Conservation (phyloP, 345 rosid genomes). For the Dimocarpus longan region DNA sequence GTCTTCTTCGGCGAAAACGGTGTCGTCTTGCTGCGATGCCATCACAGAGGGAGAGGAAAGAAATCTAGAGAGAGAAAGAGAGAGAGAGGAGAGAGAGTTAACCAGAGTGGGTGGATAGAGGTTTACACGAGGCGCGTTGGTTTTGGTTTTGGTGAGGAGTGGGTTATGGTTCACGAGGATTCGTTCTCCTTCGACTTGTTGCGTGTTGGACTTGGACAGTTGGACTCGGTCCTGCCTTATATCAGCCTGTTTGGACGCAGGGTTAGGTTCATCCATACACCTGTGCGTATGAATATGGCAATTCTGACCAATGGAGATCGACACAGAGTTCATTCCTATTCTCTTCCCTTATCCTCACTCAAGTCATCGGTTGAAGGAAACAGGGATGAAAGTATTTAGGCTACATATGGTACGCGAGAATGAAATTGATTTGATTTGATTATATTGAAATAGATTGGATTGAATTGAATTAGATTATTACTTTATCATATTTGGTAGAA, state of each 20-base stretch:
- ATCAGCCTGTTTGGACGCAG: background rate
- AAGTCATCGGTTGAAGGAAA: no score
- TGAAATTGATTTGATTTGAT: no score
- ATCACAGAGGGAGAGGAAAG: constrained; percentile 28
- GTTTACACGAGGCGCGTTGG: background rate
- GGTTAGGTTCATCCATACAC: background rate
- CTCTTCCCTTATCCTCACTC: no score
- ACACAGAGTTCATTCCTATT: no score
- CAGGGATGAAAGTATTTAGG: no score
- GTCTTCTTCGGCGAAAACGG: constrained; percentile 53
- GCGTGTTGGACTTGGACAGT: constrained; percentile 18
- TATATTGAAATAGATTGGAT: no score
- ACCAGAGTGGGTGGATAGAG: constrained; percentile 1
- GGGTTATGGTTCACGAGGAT: constrained; percentile 20
- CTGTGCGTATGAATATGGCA: no score
- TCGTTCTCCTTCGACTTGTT: background rate
- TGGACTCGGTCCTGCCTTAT: background rate
- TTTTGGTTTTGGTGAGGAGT: background rate
- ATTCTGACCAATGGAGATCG: no score
- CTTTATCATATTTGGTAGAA: no score
- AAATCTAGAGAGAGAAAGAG: constrained; percentile 5
- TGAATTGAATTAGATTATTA: no score
- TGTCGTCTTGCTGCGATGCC: constrained; percentile 65
- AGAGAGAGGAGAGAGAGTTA: constrained; percentile 1
- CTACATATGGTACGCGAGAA: no score